A percentile compares a stretch with the other conserved stretches of the same genome.
Conservation (phyloP, 208 protist genomes). For the Trypanosoma cruzi region DNA sequence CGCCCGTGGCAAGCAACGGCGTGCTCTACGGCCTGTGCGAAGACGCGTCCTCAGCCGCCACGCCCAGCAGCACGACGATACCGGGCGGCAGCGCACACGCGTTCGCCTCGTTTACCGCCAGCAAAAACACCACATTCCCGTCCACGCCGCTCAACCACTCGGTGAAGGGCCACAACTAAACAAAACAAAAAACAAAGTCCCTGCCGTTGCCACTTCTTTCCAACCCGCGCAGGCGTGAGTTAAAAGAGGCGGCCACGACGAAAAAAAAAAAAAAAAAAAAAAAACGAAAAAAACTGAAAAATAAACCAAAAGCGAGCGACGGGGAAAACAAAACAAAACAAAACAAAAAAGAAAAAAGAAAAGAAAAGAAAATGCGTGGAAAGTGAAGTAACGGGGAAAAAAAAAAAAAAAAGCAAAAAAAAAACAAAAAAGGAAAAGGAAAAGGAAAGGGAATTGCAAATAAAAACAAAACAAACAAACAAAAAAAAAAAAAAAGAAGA, state of each 20-base stretch:
- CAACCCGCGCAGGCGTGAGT: no score
- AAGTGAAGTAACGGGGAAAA: background rate
- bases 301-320: background rate
- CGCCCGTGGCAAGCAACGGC: constrained; percentile 85
- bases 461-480: no score
- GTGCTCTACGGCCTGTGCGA: constrained; percentile 96
- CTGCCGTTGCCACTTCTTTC: no score
- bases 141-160: constrained; percentile 20
- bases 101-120: constrained; percentile 20
- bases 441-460: no score
- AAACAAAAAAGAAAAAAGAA: constrained; percentile 1
- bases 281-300: no score
- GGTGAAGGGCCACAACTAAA: constrained; percentile 27
- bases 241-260: no score
- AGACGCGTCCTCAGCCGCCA: constrained; percentile 77
- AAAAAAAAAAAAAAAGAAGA: no score
- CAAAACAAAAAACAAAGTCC: no score
- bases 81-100: constrained; percentile 32
- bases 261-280: no score
- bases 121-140: constrained; percentile 28
- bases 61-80: constrained; percentile 65
- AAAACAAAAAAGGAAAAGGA: background rate
- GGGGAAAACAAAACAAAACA: background rate
- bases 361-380: constrained; percentile 5
- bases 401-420: background rate